Percentiles rank a stretch among this genome's conserved stretches.
Evolutionary conservation across 768 basidiomycete genomes (phyloP).

Genomic region (Lyophyllum shimeji): DNA sequence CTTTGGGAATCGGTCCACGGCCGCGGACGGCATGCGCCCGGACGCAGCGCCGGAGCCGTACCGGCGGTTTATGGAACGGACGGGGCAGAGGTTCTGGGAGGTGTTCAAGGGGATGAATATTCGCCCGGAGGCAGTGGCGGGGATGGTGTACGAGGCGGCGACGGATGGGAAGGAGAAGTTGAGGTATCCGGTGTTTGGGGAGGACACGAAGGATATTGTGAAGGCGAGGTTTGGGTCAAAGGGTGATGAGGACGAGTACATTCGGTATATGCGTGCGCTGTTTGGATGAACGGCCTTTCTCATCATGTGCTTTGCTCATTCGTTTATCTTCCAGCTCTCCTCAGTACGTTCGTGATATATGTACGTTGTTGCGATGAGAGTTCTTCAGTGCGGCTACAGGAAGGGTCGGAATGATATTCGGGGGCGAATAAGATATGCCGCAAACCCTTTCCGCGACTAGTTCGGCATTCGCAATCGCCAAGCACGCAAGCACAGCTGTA

Average conservation of each 20-base stretch:
- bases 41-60: neutral
- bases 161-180: conserved; percentile 1
- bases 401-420: no score
- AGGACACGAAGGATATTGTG: neutral
- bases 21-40: neutral
- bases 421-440: no score
- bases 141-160: neutral
- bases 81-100: neutral
- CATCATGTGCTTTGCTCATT: neutral
- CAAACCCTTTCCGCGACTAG: no score
- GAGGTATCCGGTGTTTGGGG: neutral
- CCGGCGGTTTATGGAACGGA: neutral
- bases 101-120: neutral
- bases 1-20: neutral
- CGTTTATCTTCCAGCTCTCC: neutral
- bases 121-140: neutral
- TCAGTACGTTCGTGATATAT: no score
- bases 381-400: no score
- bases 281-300: neutral
- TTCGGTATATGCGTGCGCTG: neutral
- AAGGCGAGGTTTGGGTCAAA: neutral
- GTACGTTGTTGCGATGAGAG: no score
- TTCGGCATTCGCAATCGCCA: no score
- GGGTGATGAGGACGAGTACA: neutral
- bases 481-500: no score